A percentile compares a stretch with the other conserved stretches of the same genome.
Evolutionary conservation across 805 yeast species (phyloP).

Genomic region (Wickerhamomyces hampshirensis): DNA sequence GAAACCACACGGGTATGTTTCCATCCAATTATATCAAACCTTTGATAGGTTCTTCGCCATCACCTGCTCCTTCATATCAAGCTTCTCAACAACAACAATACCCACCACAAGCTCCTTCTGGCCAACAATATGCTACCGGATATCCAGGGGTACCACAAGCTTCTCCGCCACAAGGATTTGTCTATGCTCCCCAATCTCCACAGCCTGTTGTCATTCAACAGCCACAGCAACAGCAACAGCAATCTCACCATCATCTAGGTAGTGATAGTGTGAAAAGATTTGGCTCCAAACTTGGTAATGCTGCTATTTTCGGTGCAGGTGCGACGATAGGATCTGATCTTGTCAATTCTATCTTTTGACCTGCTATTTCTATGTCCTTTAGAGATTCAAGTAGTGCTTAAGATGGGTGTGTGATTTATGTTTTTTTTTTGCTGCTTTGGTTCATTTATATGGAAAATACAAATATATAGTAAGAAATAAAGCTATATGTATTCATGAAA

Average conservation of each 20-base stretch:
- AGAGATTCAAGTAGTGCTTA: not conserved
- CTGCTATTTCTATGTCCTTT: not conserved
- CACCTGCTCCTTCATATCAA: constrained; percentile 15
- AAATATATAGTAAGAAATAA: too few relatives aligned
- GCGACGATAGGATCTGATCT: constrained; percentile 86
- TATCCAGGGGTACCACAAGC: constrained; percentile 19
- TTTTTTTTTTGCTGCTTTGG: not conserved
- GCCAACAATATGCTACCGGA: constrained; percentile 32
- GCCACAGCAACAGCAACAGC: constrained; percentile 26
- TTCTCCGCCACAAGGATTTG: constrained; percentile 20
- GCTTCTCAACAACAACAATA: constrained; percentile 20
- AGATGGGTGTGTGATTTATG: not conserved
- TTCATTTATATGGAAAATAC: too few relatives aligned
- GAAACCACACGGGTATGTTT: constrained; percentile 70
- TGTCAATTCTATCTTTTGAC: constrained; percentile 64
- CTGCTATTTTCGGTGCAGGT: constrained; percentile 96
- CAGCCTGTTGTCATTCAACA: constrained; percentile 3
- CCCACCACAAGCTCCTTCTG: constrained; percentile 45
- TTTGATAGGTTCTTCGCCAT: constrained; percentile 6
- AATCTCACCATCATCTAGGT: constrained; percentile 29
- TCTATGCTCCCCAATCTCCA: constrained; percentile 3
- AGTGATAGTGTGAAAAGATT: constrained; percentile 46
- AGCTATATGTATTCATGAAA: too few relatives aligned
- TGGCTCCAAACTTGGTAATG: constrained; percentile 80
- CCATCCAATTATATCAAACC: constrained; percentile 79